Base-by-base conservation (phyloP, 805 yeast species). In the Saccharomyces mikatae region DNA sequence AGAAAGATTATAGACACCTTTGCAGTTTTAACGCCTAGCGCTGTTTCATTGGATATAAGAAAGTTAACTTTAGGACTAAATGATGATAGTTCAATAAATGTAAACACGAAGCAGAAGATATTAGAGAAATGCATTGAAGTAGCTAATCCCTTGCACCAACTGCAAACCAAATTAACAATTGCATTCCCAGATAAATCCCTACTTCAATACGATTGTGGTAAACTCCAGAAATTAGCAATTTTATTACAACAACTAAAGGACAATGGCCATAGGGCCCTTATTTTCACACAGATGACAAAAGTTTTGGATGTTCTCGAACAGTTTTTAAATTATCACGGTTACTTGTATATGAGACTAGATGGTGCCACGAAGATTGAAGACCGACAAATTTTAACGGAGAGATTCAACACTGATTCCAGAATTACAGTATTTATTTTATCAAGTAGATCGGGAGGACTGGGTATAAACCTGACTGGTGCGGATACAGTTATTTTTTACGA, bases 361-460 rank as follows among this genome's bases (percentile, higher is more conserved):
- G 99, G 99, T 62, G 90, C 98, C 1, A 94, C 99, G 1, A 90
- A 90, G 68, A 88, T 94, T 62, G 99, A 94, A 71, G 98, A 94
- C 70, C 84, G 99, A 62, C 99, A 94, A 69, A 77, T 91, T 21
- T 72, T 94, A 64, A 94, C 99, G 0, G 99, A 94, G 65, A 77
- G 92, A 58, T 94, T 94, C 73, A 94, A 94, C 67, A 80, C 84
- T 50, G 99, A 94, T 67, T 75, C 86, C 13, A 79, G 84, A 58
- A 85, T 92, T 48, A 94, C 96, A 3, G 96, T 91, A 21, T 94
- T 94, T 64, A 94, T 94, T 50, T 71, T 94, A 52, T 89, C 97
- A 3, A 89, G 97, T 2, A 82, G 99, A 71, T 94, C 99, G 2
- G 99, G 99, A 70, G 99, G 99, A 41, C 77, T 95, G 61, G 99